Conservation (phyloP, 2,329 filamentous ascomycete species). For the Biscogniauxia marginata region DNA sequence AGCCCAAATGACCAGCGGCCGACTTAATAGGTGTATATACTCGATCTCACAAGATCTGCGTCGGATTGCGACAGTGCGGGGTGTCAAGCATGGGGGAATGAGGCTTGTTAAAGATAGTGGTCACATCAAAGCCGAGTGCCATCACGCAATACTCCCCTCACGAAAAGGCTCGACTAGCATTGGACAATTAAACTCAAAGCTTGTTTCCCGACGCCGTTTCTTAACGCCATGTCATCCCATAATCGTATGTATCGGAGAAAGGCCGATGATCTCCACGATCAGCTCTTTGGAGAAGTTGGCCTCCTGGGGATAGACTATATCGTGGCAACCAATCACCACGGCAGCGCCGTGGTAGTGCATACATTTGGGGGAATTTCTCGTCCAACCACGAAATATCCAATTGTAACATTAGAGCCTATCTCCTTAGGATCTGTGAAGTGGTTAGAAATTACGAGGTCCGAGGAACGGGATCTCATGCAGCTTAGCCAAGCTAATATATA, state of each 20-base stretch:
- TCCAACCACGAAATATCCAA: not conserved
- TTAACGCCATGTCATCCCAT: conserved; percentile 10
- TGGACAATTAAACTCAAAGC: not conserved
- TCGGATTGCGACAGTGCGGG: conserved; percentile 4
- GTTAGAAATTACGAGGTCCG: not conserved
- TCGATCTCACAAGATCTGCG: not conserved
- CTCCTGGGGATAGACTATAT: not conserved
- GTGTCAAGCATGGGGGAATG: not conserved
- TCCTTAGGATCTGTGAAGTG: not conserved
- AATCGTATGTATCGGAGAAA: not conserved
- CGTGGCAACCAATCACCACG: not conserved
- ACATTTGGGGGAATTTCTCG: not conserved
- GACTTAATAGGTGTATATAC: not conserved
- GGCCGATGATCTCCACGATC: not conserved
- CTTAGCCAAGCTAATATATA: not conserved
- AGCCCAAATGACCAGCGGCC: not conserved
- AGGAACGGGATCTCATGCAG: not conserved
- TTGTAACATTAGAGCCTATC: not conserved
- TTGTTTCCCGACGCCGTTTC: not conserved
- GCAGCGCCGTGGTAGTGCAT: not conserved
- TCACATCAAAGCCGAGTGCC: conserved; percentile 16
- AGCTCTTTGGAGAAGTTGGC: not conserved
- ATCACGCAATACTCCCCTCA: conserved; percentile 20
- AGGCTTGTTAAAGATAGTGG: not conserved
- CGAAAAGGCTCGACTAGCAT: not conserved